Evolutionary conservation across 2,329 filamentous ascomycete genomes (phyloP).

Genomic region (Alternaria rosae): DNA sequence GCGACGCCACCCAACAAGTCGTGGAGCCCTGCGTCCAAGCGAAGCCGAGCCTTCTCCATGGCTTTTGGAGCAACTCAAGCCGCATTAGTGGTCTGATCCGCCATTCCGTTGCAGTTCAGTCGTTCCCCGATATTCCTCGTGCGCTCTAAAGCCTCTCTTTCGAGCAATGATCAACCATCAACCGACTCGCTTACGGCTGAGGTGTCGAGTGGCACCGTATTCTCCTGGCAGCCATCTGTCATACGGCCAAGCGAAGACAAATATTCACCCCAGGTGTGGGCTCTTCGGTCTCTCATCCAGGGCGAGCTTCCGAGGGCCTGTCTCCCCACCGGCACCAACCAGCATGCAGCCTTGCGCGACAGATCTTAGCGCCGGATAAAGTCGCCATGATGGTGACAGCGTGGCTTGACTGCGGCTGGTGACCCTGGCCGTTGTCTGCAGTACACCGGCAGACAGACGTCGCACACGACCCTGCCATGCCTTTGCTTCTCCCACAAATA

Average conservation of each 20-base stretch:
- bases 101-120: conserved; percentile 29
- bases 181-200: conserved; percentile 16
- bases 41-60: conserved; percentile 28
- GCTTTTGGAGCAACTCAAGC: conserved; percentile 19
- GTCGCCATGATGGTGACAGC: conserved; percentile 31
- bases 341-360: conserved; percentile 21
- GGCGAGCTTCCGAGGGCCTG: conserved; percentile 28
- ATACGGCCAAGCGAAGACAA: conserved; percentile 26
- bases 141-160: conserved; percentile 36
- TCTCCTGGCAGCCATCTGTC: conserved; percentile 10
- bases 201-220: conserved; percentile 13
- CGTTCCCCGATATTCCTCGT: conserved; percentile 32
- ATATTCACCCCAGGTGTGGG: conserved; percentile 22
- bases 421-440: conserved; percentile 29
- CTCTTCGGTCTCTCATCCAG: conserved; percentile 25
- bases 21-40: conserved; percentile 22
- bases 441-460: conserved; percentile 19
- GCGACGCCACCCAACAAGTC: conserved; percentile 40
- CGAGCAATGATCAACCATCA: conserved; percentile 34
- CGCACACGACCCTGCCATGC: conserved; percentile 26
- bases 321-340: conserved; percentile 26
- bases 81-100: conserved; percentile 30
- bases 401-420: conserved; percentile 42
- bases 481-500: conserved; percentile 17
- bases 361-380: conserved; percentile 31